Percentiles rank a stretch among this genome's conserved stretches.
phyloP scores from a whole-genome alignment of 2,329 filamentous ascomycete genomes.

The Paracamarosporium sp. region DNA sequence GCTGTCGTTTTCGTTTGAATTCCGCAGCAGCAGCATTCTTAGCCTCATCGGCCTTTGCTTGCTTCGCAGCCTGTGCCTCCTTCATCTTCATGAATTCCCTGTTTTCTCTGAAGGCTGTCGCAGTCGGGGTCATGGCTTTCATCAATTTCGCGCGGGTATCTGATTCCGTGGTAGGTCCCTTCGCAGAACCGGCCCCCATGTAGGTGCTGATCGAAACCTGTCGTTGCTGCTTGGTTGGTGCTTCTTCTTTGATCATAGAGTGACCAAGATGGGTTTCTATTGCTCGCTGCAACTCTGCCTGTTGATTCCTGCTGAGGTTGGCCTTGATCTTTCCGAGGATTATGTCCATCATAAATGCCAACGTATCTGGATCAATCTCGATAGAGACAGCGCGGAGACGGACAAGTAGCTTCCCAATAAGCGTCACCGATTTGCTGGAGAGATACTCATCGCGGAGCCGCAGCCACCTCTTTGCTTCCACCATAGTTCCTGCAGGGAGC shows the following conservation, averaged over 20 bases:
- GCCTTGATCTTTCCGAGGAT: conserved; percentile 72
- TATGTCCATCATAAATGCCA: conserved; percentile 70
- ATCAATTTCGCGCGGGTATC: conserved; percentile 34
- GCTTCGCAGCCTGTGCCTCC: conserved; percentile 31
- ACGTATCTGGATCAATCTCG: conserved; percentile 67
- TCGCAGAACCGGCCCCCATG: conserved; percentile 41
- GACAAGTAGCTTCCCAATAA: conserved; percentile 83
- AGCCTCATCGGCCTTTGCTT: conserved; percentile 31
- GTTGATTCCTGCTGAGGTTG: conserved; percentile 81
- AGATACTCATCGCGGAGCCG: conserved; percentile 88
- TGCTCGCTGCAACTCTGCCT: conserved; percentile 76
- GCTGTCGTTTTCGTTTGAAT: conserved; percentile 76
- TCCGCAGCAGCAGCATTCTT: conserved; percentile 45
- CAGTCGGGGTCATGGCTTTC: conserved; percentile 34
- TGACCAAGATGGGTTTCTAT: conserved; percentile 61
- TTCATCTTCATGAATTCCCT: conserved; percentile 29
- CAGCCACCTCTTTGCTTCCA: conserved; percentile 82
- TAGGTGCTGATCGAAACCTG: conserved; percentile 51
- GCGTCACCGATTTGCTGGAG: conserved; percentile 78
- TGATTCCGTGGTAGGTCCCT: conserved; percentile 37
- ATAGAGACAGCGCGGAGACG: conserved; percentile 81
- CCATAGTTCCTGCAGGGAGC: conserved; percentile 69
- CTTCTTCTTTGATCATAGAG: conserved; percentile 40
- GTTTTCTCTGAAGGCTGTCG: conserved; percentile 36
- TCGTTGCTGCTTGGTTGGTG: conserved; percentile 44